Evolutionary conservation across 148 eudicot species (phyloP).

Genomic region (Camellia granthamiana): DNA sequence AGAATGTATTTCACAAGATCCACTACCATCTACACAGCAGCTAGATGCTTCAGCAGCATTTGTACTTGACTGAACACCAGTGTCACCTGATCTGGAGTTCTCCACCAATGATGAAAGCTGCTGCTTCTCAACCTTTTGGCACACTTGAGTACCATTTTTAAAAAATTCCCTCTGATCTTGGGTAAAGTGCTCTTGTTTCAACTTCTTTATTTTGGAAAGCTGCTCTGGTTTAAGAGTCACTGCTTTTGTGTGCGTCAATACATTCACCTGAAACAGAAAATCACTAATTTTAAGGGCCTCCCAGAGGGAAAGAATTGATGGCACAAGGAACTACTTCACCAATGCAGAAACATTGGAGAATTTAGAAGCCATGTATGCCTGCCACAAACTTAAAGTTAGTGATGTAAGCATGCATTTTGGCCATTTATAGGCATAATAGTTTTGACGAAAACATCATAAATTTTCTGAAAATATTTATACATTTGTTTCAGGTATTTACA

Average conservation of each 20-base stretch:
- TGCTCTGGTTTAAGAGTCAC: constrained; percentile 22
- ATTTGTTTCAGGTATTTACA: too few species aligned
- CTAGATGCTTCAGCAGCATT: too few species aligned
- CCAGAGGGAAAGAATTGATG: not conserved
- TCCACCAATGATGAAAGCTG: too few species aligned
- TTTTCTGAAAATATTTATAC: too few species aligned
- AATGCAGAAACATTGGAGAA: not conserved
- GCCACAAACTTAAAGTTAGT: not conserved
- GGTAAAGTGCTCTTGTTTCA: constrained; percentile 44
- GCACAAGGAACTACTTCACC: not conserved
- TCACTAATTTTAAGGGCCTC: not conserved
- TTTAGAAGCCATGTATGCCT: not conserved
- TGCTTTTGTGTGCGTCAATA: constrained; percentile 58
- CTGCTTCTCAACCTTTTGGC: not conserved
- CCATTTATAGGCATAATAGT: too few species aligned
- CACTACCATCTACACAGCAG: too few species aligned
- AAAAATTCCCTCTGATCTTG: constrained; percentile 54
- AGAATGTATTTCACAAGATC: too few species aligned
- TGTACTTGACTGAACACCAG: too few species aligned
- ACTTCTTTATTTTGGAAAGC: constrained; percentile 21
- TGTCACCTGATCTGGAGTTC: too few species aligned
- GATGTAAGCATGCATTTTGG: not conserved
- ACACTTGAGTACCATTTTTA: constrained; percentile 2
- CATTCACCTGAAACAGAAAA: constrained; percentile 40
- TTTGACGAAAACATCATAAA: too few species aligned